Evolutionary conservation across 306 rosid genomes (phyloP).

Genomic region (barrel medic (Medicago truncatula)): MtrunA17r5.0-ANR NC_053048.1:17960501-17961000

Average conservation of each 20-base stretch:
- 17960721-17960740: neutral
- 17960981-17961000: conserved; percentile 55
- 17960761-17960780: neutral
- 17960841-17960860: neutral
- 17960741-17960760: neutral
- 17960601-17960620: too few relatives aligned
- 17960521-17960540: too few relatives aligned
- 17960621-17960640: too few relatives aligned
- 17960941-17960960: neutral
- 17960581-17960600: neutral
- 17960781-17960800: neutral
- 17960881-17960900: neutral
- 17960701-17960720: neutral
- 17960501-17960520: neutral
- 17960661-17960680: too few relatives aligned
- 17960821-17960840: neutral
- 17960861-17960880: neutral
- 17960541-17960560: neutral
- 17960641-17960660: too few relatives aligned
- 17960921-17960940: neutral
- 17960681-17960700: too few relatives aligned
- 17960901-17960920: neutral
- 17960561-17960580: too few relatives aligned
- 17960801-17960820: too few relatives aligned
- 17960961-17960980: neutral